A percentile compares a stretch with the other conserved stretches of the same genome.
Conservation (phyloP, 2,329 filamentous ascomycete species). For the Chalara sp. region DNA sequence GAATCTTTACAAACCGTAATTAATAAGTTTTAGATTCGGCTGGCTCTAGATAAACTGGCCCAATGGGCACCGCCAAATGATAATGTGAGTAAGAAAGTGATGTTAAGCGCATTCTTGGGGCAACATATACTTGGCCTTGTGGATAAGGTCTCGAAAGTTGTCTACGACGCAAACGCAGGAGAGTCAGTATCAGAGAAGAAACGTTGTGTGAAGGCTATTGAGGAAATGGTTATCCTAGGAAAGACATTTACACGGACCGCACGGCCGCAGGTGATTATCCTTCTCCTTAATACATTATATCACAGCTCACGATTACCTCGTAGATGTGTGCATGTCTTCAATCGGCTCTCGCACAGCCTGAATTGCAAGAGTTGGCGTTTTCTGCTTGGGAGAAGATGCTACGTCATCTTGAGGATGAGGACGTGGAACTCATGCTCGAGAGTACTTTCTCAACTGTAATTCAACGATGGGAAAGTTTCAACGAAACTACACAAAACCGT, state of each 20-base stretch:
- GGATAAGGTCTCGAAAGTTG: conserved; percentile 68
- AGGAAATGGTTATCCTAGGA: conserved; percentile 77
- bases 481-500: conserved; percentile 48
- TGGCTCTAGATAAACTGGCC: conserved; percentile 34
- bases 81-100: conserved; percentile 36
- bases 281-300: background rate
- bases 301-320: background rate
- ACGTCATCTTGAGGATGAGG: conserved; percentile 65
- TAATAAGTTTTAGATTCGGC: conserved; percentile 18
- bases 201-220: conserved; percentile 73
- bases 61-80: conserved; percentile 16
- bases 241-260: conserved; percentile 69
- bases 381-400: conserved; percentile 80
- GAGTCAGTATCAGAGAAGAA: conserved; percentile 62
- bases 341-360: conserved; percentile 68
- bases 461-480: conserved; percentile 69
- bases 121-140: conserved; percentile 82
- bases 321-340: conserved; percentile 89
- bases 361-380: conserved; percentile 74
- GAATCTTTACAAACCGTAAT: background rate
- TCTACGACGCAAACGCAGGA: conserved; percentile 60
- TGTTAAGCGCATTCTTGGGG: conserved; percentile 72
- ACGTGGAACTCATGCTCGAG: conserved; percentile 74
- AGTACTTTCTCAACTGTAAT: conserved; percentile 85
- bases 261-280: conserved; percentile 74